phyloP scores from a whole-genome alignment of 768 basidiomycete species.

The Collybia sp. region DNA sequence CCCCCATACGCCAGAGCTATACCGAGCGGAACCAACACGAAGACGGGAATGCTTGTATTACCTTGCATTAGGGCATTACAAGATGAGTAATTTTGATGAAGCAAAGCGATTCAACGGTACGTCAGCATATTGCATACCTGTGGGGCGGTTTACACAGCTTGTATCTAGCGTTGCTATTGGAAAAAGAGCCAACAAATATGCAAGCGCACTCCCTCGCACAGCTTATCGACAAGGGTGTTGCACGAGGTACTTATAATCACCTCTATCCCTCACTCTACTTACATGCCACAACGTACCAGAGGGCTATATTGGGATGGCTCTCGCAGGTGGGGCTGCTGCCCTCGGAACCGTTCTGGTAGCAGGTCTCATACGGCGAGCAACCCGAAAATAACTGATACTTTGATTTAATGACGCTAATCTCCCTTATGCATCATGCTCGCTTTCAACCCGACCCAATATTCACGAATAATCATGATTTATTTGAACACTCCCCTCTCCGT shows the following conservation, averaged over 20 bases:
- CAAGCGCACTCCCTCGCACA: slow-evolving; percentile 83
- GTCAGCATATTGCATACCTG: slow-evolving; percentile 17
- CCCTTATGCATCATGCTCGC: not conserved
- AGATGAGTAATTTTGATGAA: slow-evolving; percentile 92
- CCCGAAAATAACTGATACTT: slow-evolving; percentile 37
- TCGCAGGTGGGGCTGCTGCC: slow-evolving; percentile 88
- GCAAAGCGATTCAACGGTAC: slow-evolving; percentile 90
- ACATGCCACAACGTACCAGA: slow-evolving; percentile 42
- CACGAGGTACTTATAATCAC: slow-evolving; percentile 53
- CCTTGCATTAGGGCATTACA: slow-evolving; percentile 93
- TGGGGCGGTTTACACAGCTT: slow-evolving; percentile 1
- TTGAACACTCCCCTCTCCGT: not conserved
- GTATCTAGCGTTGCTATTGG: slow-evolving; percentile 68
- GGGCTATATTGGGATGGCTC: slow-evolving; percentile 98
- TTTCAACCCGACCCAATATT: not conserved
- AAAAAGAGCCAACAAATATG: slow-evolving; percentile 90
- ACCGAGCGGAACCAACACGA: slow-evolving; percentile 79
- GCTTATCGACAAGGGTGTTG: slow-evolving; percentile 84
- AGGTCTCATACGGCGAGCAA: slow-evolving; percentile 80
- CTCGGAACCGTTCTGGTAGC: slow-evolving; percentile 73
- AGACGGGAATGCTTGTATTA: slow-evolving; percentile 96
- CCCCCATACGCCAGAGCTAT: slow-evolving; percentile 64
- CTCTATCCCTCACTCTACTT: not conserved
- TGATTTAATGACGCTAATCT: not conserved
- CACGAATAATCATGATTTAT: not conserved